phyloP scores from a whole-genome alignment of 176 grass and related monocot genomes.

The maize (Zea mays) region Zm-B73-REFERENCE-NAM-5.0 NC_050099.1:181699001-181699500 shows the following conservation, averaged over 20 bases:
- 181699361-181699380: slow-evolving; percentile 71
- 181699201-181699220: slow-evolving; percentile 72
- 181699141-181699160: slow-evolving; percentile 52
- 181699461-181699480: no score
- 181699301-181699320: slow-evolving; percentile 95
- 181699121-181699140: slow-evolving; percentile 3
- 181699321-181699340: slow-evolving; percentile 87
- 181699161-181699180: slow-evolving; percentile 80
- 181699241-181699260: slow-evolving; percentile 42
- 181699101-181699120: slow-evolving; percentile 8
- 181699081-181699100: slow-evolving; percentile 17
- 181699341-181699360: slow-evolving; percentile 75
- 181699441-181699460: slow-evolving; percentile 13
- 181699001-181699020: slow-evolving; percentile 53
- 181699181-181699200: slow-evolving; percentile 73
- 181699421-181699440: not conserved
- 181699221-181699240: slow-evolving; percentile 73
- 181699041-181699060: slow-evolving; percentile 76
- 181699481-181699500: no score
- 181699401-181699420: not conserved
- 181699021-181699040: slow-evolving; percentile 68
- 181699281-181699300: slow-evolving; percentile 69
- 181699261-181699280: slow-evolving; percentile 83
- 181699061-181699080: slow-evolving; percentile 38
- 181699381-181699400: not conserved